Evolutionary conservation across 441 rosid genomes (phyloP).

Genomic region (Biscutella auriculata): DNA sequence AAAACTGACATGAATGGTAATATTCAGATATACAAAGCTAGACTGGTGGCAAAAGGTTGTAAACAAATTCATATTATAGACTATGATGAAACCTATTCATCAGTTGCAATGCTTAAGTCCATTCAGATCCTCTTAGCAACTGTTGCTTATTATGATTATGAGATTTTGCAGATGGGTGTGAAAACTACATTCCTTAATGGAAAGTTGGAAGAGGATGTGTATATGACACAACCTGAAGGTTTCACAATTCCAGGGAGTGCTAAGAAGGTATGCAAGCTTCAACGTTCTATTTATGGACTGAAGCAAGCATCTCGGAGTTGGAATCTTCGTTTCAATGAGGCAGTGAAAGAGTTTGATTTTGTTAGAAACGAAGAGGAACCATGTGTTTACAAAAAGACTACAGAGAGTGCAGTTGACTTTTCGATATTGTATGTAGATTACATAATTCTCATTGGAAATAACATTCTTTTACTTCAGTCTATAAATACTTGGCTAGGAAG

Average conservation of each 20-base stretch:
- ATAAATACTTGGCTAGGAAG: neutral
- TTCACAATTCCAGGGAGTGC: neutral
- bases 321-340: neutral
- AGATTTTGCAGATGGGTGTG: no score
- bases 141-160: no score
- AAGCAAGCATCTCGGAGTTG: neutral
- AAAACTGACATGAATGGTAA: no score
- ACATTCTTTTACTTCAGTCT: neutral
- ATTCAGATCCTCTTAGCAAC: no score
- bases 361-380: neutral
- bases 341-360: neutral
- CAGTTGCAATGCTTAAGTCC: no score
- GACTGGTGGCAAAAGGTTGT: no score
- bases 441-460: neutral
- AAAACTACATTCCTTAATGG: no score
- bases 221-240: neutral
- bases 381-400: neutral
- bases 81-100: no score
- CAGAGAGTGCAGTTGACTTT: neutral
- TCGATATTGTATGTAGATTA: neutral
- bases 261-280: neutral
- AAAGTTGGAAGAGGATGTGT: neutral
- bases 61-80: neutral
- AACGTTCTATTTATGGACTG: neutral
- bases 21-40: no score